phyloP scores from a whole-genome alignment of 2,329 filamentous ascomycete genomes.

The Penicillium sp. region DNA sequence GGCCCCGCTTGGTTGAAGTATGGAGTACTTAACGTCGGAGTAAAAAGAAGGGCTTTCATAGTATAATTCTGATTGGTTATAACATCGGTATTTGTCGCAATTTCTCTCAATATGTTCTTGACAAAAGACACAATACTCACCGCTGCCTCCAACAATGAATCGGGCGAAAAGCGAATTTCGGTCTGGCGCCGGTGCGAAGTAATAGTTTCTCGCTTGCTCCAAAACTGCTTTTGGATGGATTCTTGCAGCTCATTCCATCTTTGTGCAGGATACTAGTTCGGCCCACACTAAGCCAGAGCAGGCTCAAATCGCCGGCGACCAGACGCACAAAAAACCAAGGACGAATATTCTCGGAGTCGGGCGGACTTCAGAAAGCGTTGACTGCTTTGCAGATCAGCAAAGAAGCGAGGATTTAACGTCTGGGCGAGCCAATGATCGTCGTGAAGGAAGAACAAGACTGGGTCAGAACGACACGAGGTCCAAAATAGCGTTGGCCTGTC shows the following conservation, averaged over 20 bases:
- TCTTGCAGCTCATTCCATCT: constrained; percentile 8
- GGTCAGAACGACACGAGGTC: constrained; percentile 1
- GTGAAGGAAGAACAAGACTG: not conserved
- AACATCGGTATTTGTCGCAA: not conserved
- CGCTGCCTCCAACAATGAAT: not conserved
- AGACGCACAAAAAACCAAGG: not conserved
- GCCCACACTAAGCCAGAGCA: constrained; percentile 6
- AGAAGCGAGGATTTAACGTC: not conserved
- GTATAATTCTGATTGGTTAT: constrained; percentile 13
- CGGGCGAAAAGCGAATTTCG: not conserved
- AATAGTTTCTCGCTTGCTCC: not conserved
- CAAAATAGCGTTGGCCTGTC: constrained; percentile 6
- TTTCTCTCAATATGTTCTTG: not conserved
- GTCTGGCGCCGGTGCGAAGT: not conserved
- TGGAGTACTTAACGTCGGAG: constrained; percentile 15
- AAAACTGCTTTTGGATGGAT: not conserved
- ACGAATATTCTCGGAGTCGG: not conserved
- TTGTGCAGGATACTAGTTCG: constrained; percentile 3
- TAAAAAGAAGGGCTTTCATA: constrained; percentile 9
- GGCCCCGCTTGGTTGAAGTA: constrained; percentile 17
- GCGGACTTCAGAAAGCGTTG: not conserved
- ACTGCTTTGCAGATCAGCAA: constrained; percentile 4
- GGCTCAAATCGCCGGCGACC: not conserved
- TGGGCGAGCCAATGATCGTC: not conserved
- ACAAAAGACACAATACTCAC: not conserved